Evolutionary conservation across 148 eudicot species (phyloP).

Genomic region (Heliamphora exappendiculata): DNA sequence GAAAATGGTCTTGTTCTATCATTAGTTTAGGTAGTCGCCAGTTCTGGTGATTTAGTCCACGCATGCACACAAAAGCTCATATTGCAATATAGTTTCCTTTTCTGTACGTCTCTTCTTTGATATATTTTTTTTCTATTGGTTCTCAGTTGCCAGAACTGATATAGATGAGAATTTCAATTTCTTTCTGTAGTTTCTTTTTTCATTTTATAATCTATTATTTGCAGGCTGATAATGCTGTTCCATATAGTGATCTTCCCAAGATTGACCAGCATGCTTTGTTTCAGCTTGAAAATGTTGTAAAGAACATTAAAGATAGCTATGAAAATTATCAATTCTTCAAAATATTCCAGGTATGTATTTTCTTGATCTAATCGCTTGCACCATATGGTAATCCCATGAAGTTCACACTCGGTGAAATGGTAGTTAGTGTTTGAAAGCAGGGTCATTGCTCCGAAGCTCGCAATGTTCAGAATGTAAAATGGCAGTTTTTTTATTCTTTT

Average conservation of each 20-base stretch:
- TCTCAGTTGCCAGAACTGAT: not conserved
- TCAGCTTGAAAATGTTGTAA: conserved; percentile 80
- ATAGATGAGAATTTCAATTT: conserved; percentile 1
- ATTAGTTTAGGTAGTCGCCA: too few species aligned
- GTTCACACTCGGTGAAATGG: not conserved
- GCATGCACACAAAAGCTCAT: not conserved
- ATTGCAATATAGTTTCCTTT: not conserved
- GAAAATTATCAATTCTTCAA: conserved; percentile 92
- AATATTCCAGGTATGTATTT: conserved; percentile 69
- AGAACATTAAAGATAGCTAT: conserved; percentile 67
- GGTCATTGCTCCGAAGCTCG: too few species aligned
- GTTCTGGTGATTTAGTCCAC: too few species aligned
- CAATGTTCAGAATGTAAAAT: too few species aligned
- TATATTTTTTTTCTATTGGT: not conserved
- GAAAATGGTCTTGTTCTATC: too few species aligned
- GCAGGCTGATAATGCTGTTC: conserved; percentile 66
- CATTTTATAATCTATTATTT: conserved; percentile 7
- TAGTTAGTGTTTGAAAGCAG: not conserved
- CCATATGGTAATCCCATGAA: not conserved
- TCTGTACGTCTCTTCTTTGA: not conserved
- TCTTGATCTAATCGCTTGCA: not conserved
- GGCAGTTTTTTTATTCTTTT: too few species aligned
- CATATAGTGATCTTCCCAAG: conserved; percentile 64
- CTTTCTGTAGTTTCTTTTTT: not conserved
- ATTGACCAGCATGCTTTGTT: conserved; percentile 89